phyloP scores from a whole-genome alignment of 305 asterid genomes.

The Andrographis paniculata region DNA sequence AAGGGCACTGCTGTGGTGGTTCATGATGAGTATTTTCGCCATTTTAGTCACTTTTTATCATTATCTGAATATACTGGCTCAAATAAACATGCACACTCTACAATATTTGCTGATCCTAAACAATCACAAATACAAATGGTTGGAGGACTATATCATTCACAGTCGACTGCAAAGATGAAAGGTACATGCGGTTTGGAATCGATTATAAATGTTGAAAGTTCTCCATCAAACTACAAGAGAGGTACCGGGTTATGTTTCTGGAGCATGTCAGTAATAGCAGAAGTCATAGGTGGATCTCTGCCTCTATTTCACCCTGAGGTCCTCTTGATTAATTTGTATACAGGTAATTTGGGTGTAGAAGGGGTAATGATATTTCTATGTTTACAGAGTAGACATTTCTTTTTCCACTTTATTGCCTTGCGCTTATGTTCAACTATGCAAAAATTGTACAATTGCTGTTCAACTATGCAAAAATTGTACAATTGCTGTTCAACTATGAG shows the following conservation, averaged over 20 bases:
- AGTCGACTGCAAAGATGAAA: slow-evolving; percentile 25
- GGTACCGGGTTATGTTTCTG: slow-evolving; percentile 33
- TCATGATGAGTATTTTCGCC: slow-evolving; percentile 56
- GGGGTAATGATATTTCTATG: background rate
- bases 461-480: slow-evolving; percentile 5
- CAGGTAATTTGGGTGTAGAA: slow-evolving; percentile 3
- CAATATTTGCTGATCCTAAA: slow-evolving; percentile 23
- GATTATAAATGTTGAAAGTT: slow-evolving; percentile 23
- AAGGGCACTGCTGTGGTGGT: slow-evolving; percentile 56
- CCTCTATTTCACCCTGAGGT: slow-evolving; percentile 81
- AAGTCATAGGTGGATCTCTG: slow-evolving; percentile 67
- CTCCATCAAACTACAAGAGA: slow-evolving; percentile 23
- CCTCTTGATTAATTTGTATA: slow-evolving; percentile 40
- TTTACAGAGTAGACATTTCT: background rate
- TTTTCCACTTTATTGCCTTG: background rate
- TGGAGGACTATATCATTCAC: slow-evolving; percentile 25
- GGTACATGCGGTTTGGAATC: slow-evolving; percentile 25
- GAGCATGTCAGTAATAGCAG: slow-evolving; percentile 73
- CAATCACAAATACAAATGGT: slow-evolving; percentile 16
- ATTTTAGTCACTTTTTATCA: slow-evolving; percentile 53
- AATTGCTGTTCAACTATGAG: slow-evolving; percentile 7
- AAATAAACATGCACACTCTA: slow-evolving; percentile 17
- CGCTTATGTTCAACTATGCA: slow-evolving; percentile 10
- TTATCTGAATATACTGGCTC: slow-evolving; percentile 32
- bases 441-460: too few species aligned